Evolutionary conservation across 495 filamentous ascomycete species (phyloP).

Genomic region (Collariella sp.): DNA sequence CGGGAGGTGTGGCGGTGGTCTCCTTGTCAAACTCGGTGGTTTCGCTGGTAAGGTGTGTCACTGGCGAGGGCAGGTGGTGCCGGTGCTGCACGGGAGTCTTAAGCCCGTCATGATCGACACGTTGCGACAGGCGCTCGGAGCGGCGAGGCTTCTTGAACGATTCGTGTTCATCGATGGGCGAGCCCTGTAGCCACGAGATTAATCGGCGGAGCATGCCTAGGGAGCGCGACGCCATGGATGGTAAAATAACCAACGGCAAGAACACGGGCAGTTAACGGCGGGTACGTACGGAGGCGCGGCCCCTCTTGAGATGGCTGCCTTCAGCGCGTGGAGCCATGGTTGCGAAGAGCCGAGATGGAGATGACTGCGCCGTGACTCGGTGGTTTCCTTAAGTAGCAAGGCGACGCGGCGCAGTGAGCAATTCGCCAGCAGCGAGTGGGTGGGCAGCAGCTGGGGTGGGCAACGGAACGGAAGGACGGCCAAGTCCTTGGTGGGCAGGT

Average conservation of each 20-base stretch:
- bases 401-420: conserved; percentile 5
- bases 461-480: too few species aligned
- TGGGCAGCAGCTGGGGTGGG: too few species aligned
- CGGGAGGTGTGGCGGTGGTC: conserved; percentile 60
- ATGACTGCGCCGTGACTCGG: background rate
- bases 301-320: conserved; percentile 49
- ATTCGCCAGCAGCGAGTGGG: background rate
- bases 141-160: conserved; percentile 59
- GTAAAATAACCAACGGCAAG: background rate
- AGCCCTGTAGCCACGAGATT: conserved; percentile 33
- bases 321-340: conserved; percentile 47
- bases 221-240: conserved; percentile 17
- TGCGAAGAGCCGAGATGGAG: conserved; percentile 6
- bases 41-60: conserved; percentile 60
- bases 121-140: conserved; percentile 48
- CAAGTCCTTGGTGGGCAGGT: background rate
- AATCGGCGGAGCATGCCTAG: conserved; percentile 25
- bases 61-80: conserved; percentile 70
- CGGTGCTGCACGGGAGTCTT: conserved; percentile 53
- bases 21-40: conserved; percentile 55
- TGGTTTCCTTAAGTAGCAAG: conserved; percentile 8
- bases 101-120: conserved; percentile 33
- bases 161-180: conserved; percentile 38
- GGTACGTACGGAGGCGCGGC: conserved; percentile 32
- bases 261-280: too few species aligned